These are phyloP conservation scores for Pontederia crassipes DNA, from an alignment of 176 grass and related monocot genomes.

Conservation along the genomic window DNA sequence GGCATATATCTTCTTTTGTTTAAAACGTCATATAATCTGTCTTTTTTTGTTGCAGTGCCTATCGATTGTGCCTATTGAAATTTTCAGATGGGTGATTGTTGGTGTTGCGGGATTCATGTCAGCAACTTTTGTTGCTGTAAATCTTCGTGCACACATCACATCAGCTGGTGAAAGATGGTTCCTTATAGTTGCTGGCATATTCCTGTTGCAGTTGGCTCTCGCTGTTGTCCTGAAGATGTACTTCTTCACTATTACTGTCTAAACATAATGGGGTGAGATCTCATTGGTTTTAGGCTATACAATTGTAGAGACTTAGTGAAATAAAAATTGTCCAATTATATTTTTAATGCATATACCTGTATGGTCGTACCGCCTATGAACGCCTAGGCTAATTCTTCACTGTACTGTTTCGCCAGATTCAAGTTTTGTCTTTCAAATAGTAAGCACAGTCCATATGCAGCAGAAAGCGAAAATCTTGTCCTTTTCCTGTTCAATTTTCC, in stretches of 20 bases:
- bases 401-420: too few species aligned
- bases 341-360: too few species aligned
- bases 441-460: too few species aligned
- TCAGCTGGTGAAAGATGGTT: constrained; percentile 88
- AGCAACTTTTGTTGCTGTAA: constrained; percentile 87
- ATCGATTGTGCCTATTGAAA: constrained; percentile 89
- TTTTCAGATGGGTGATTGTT: constrained; percentile 95
- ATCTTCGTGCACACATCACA: constrained; percentile 78
- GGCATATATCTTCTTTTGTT: not conserved
- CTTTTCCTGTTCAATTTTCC: too few species aligned
- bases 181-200: constrained; percentile 84
- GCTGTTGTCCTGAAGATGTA: constrained; percentile 90
- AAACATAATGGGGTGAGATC: not conserved
- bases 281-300: too few species aligned
- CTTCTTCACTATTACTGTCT: constrained; percentile 92
- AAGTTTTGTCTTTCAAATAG: too few species aligned
- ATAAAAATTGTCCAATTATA: too few species aligned
- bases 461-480: too few species aligned
- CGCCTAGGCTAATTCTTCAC: too few species aligned
- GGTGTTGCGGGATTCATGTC: constrained; percentile 90
- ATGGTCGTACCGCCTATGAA: too few species aligned
- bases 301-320: too few species aligned
- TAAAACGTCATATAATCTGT: not conserved
- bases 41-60: constrained; percentile 41
- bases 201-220: constrained; percentile 80